Evolutionary conservation across 2,329 filamentous ascomycete genomes (phyloP), one percentile per base, ranked within the genome.

Genomic region (Aspergillus fischeri): DNA sequence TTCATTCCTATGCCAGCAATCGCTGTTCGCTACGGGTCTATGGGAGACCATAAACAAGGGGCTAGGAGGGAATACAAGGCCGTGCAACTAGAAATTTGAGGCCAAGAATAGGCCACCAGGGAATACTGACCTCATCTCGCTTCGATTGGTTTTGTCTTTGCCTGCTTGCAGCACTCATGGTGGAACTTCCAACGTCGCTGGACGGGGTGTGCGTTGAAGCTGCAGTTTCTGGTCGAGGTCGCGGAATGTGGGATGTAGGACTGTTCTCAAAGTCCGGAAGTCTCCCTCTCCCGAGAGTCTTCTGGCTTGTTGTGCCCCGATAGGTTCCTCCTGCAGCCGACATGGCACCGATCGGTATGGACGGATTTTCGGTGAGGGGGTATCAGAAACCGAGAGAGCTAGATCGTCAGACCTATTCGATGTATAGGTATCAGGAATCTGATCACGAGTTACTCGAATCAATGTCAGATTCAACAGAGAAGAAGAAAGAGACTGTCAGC

Each of bases 121-220:
- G 24, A 27, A 7, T 47, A 47, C 44, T 24, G 21, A 99, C 94
- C 89, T 99, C 94, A 87, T 99, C 94, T 77, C 92, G 88, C 80
- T 97, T 97, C 66, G 88, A 89, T 82, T 97, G 93, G 80, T 97
- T 97, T 76, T 93, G 90, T 71, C 94, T 86, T 76, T 94, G 90
- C 71, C 94, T 87, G 77, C 93, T 97, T 54, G 73, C 72, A 67
- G 92, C 90, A 78, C 91, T 97, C 78, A 97, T 84, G 44, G 89
- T 87, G 55, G 91, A 90, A 62, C 74, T 80, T 58, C 75, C 77
- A 54, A 78, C 78, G 68, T 86, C 84, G 69, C 80, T 83, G 21
- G 64, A 65, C 21, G 69, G 63, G 56, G 78, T 74, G 44, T 67
- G 71, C 68, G 60, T 68, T 59, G 62, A 74, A 28, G 71, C 60